phyloP scores from a whole-genome alignment of 345 rosid species.

The Rhodamnia argentea region DNA sequence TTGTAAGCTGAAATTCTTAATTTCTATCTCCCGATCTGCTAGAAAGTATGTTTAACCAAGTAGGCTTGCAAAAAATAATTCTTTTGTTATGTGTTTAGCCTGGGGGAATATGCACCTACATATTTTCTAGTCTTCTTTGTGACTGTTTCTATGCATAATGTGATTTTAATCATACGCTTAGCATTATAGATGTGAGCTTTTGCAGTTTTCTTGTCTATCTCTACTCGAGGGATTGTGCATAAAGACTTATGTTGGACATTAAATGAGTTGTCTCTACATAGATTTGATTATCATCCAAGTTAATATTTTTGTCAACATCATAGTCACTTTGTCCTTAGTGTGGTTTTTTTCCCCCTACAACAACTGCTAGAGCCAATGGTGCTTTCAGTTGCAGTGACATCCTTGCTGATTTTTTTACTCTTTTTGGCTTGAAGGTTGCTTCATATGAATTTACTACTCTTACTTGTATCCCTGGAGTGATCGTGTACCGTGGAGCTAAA shows the following conservation, averaged over 20 bases:
- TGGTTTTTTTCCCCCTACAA: neutral
- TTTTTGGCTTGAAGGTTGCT: conserved; percentile 56
- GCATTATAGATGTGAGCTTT: neutral
- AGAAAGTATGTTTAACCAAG: neutral
- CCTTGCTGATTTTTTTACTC: neutral
- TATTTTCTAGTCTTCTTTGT: neutral
- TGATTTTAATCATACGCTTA: neutral
- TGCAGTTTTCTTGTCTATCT: neutral
- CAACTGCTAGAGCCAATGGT: neutral
- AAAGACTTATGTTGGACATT: neutral
- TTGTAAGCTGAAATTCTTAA: neutral
- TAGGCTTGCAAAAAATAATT: neutral
- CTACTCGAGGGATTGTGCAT: neutral
- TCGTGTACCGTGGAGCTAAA: conserved; percentile 90
- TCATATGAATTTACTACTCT: conserved; percentile 96
- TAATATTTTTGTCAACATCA: neutral
- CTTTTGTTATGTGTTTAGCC: neutral
- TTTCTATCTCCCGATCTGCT: neutral
- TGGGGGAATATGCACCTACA: neutral
- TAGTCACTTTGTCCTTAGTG: neutral
- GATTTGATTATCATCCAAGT: neutral
- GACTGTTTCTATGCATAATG: neutral
- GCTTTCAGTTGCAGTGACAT: neutral
- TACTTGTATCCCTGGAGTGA: conserved; percentile 97
- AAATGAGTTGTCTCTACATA: neutral